Base-by-base conservation (phyloP, 257 asterid genomes). In the Nicotiana benthamiana region DNA sequence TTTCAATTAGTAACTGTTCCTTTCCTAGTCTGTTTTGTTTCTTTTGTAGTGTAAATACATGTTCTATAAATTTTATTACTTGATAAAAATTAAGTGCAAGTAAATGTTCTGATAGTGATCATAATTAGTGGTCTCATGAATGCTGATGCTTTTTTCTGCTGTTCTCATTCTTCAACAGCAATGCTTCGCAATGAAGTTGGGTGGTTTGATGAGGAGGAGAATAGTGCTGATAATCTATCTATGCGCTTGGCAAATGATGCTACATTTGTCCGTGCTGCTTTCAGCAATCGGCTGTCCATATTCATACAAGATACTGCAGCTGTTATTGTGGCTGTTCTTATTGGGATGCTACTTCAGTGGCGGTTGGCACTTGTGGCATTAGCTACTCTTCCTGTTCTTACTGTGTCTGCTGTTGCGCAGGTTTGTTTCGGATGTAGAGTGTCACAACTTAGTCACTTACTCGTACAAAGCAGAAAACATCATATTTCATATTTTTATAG, bases 141-240 rank as follows among this genome's bases (percentile, higher is more conserved):
- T 63, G 53, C 32, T 80, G 62, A 65, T 82, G 54, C 15, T 76
- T 72, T 54, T 64, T 51, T 56, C 76, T 82, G 67, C 24, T 75
- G 74, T 51, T 64, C 48, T 56, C 53, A 3, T 61, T 81, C 77
- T 27, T 66, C 75, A 65, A 79, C 95, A 96, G 99, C 99, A 43
- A 96, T 96, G 99, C 99, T 96, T 83, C 95, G 98, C 65, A 96
- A 96, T 88, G 99, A 96, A 88, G 98, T 94, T 81, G 99, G 99
- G 82, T 96, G 99, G 99, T 96, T 96, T 84, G 99, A 96, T 66
- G 96, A 87, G 46, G 99, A 96, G 87, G 99, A 96, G 82, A 96
- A 96, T 86, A 96, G 98, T 85, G 97, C 99, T 43, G 99, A 96
- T 90, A 96, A 94, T 85, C 87, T 96, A 84, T 96, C 99, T 54